Evolutionary conservation across 179 eudicot species (phyloP).

Genomic region (Silene coronaria): DNA sequence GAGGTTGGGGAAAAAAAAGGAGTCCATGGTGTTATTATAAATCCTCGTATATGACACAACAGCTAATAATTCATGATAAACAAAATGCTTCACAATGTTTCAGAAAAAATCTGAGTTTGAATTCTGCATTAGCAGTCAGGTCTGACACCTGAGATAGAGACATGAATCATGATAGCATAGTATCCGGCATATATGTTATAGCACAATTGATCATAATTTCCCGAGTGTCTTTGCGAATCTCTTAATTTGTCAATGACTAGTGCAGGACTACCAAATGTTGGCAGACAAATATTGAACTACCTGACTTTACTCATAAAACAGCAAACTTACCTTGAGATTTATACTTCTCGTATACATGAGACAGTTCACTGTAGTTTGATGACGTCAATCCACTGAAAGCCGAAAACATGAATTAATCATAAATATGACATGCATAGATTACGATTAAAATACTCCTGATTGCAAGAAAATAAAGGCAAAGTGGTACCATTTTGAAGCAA

Average conservation of each 20-base stretch:
- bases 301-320: conserved; percentile 2
- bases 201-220: too few relatives aligned
- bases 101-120: background rate
- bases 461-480: background rate
- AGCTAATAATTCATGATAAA: too few relatives aligned
- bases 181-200: too few relatives aligned
- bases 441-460: too few relatives aligned
- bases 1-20: background rate
- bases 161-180: background rate
- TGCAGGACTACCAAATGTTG: background rate
- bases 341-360: conserved; percentile 76
- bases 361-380: conserved; percentile 81
- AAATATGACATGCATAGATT: background rate
- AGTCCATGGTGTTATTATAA: background rate
- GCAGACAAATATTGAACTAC: background rate
- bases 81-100: background rate
- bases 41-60: too few relatives aligned
- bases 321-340: conserved; percentile 59
- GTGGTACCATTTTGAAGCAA: conserved; percentile 84
- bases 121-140: background rate
- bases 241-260: background rate
- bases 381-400: conserved; percentile 50
- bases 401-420: background rate
- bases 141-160: background rate
- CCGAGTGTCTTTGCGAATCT: too few relatives aligned